Evolutionary conservation across 2,329 filamentous ascomycete species (phyloP).

Genomic region (Colletotrichum chlorophyti): DNA sequence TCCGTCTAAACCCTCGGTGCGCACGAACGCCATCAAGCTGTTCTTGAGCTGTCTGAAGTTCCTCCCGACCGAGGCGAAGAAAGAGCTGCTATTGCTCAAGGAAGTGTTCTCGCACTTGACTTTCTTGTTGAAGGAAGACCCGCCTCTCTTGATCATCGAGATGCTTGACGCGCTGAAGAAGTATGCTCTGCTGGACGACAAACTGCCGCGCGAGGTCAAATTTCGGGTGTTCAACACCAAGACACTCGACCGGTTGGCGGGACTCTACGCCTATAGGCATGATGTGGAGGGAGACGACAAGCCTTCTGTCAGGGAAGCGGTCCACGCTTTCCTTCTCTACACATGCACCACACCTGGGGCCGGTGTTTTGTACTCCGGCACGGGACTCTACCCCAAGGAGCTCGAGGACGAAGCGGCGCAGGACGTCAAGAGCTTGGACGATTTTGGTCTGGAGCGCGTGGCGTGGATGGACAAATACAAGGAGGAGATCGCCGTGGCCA

Average conservation of each 20-base stretch:
- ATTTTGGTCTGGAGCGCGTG: conserved; percentile 72
- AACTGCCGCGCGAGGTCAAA: conserved; percentile 77
- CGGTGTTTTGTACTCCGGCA: conserved; percentile 78
- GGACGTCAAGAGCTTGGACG: conserved; percentile 51
- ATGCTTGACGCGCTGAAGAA: conserved; percentile 74
- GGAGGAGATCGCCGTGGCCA: conserved; percentile 75
- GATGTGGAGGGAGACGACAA: conserved; percentile 47
- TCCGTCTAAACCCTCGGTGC: conserved; percentile 74
- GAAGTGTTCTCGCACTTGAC: conserved; percentile 86
- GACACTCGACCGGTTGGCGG: conserved; percentile 74
- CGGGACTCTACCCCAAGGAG: conserved; percentile 85
- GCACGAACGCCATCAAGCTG: conserved; percentile 84
- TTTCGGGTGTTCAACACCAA: conserved; percentile 77
- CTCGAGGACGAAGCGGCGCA: conserved; percentile 56
- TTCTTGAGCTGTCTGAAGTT: conserved; percentile 81
- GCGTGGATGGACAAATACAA: conserved; percentile 73
- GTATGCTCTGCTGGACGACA: conserved; percentile 76
- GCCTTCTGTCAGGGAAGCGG: conserved; percentile 67
- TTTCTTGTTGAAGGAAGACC: conserved; percentile 79
- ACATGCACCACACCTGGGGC: conserved; percentile 77
- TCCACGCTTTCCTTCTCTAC: conserved; percentile 77
- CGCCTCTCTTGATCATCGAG: conserved; percentile 76
- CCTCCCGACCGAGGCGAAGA: conserved; percentile 78
- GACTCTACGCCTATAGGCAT: conserved; percentile 70
- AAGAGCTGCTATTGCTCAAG: conserved; percentile 78